These are phyloP conservation scores for Papilionanthe hybrid DNA, from an alignment of 116 monocot species.

Conservation along the genomic window DNA sequence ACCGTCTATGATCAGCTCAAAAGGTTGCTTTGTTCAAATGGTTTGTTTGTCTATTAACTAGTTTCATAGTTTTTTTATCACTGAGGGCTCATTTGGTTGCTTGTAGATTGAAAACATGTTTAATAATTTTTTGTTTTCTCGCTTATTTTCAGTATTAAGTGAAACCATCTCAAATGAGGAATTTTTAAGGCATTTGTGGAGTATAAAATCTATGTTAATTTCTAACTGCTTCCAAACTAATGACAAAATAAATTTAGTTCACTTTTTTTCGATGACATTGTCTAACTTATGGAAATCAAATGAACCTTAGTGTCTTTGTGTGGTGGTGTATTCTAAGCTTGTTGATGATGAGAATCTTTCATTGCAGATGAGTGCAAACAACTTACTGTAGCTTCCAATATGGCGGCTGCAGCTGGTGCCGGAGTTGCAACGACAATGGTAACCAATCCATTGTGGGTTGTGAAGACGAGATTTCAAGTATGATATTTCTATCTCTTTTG, in stretches of 20 bases:
- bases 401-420: constrained; percentile 88
- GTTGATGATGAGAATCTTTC: neutral
- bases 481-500: neutral
- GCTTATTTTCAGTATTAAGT: neutral
- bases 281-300: no score
- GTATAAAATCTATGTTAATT: neutral
- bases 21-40: constrained; percentile 58
- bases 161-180: neutral
- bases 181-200: neutral
- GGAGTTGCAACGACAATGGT: constrained; percentile 86
- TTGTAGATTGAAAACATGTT: neutral
- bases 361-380: constrained; percentile 50
- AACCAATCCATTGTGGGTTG: constrained; percentile 96
- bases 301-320: neutral
- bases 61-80: neutral
- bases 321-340: neutral
- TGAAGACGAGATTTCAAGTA: constrained; percentile 93
- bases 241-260: neutral
- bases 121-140: neutral
- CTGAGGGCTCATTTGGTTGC: neutral
- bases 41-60: constrained; percentile 33
- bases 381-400: constrained; percentile 67
- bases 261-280: no score
- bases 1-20: constrained; percentile 81
- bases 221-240: neutral